Evolutionary conservation across 345 rosid genomes (phyloP), one percentile per base, ranked within the genome.

Genomic region (Punica granatum): DNA sequence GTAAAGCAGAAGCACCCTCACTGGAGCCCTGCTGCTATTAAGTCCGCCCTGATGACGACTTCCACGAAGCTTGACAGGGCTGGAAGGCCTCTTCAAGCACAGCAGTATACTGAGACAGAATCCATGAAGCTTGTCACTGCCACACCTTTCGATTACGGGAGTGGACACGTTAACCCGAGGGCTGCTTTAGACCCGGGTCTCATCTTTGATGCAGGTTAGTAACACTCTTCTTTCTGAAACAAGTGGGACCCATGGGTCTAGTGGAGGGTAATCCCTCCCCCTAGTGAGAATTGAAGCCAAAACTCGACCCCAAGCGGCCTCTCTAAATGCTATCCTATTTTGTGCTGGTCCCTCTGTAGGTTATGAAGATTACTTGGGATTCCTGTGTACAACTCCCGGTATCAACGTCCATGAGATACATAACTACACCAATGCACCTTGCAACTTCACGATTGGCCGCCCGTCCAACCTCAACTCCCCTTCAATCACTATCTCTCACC

Each of bases 121-220:
- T 82, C 82, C 70, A 68, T 80, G 71, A 92, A 86, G 75, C 85
- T 94, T 33, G 92, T 85, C 32, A 67, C 67, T 60, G 99, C 96
- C 35, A 91, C 99, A 21, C 98, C 99, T 21, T 94, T 94, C 72
- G 99, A 94, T 77, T 94, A 82, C 76, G 99, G 99, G 59, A 89
- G 96, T 70, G 99, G 99, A 68, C 99, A 94, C 78, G 97, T 94
- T 59, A 84, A 81, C 75, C 98, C 99, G 46, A 88, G 89, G 65
- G 95, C 98, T 66, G 99, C 99, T 72, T 74, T 94, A 70, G 97
- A 94, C 78, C 99, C 99, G 15, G 99, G 99, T 54, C 97, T 94
- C 73, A 72, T 94, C 69, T 89, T 94, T 62, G 87, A 94, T 71
- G 97, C 99, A 77, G 99, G 99, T 89, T 75, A 53, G 44, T 42